Percentiles rank a stretch among this genome's conserved stretches.
Evolutionary conservation across 2,329 filamentous ascomycete species (phyloP).

Genomic region (Aspergillus novoparasiticus): DNA sequence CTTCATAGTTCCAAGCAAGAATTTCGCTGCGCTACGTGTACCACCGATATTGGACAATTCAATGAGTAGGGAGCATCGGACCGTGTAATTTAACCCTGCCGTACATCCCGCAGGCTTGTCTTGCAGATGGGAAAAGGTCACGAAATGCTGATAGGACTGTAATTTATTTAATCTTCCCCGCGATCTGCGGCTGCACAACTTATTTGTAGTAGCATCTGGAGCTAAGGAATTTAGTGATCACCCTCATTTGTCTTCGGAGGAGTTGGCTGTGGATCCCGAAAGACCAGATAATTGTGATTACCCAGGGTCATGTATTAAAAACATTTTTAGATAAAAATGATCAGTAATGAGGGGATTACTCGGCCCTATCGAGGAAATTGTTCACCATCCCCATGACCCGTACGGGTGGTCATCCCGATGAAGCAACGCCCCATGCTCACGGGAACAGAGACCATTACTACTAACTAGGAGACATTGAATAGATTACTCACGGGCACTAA

Average conservation of each 20-base stretch:
- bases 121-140: background rate
- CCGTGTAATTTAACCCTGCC: background rate
- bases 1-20: background rate
- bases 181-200: slow-evolving; percentile 2
- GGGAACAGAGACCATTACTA: background rate
- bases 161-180: background rate
- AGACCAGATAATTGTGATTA: background rate
- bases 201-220: background rate
- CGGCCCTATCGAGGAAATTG: too few relatives aligned
- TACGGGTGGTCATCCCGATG: background rate
- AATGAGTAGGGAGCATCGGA: background rate
- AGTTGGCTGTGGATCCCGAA: background rate
- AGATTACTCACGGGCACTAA: background rate
- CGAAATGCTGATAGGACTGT: background rate
- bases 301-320: background rate
- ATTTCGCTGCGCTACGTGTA: background rate
- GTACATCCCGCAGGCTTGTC: background rate
- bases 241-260: background rate
- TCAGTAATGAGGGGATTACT: too few relatives aligned
- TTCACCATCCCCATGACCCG: background rate
- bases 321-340: too few relatives aligned
- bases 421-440: background rate
- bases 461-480: background rate
- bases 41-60: background rate
- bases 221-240: background rate